Evolutionary conservation across 495 filamentous ascomycete genomes (phyloP), one percentile per base, ranked within the genome.

Genomic region (Talaromyces adpressus): DNA sequence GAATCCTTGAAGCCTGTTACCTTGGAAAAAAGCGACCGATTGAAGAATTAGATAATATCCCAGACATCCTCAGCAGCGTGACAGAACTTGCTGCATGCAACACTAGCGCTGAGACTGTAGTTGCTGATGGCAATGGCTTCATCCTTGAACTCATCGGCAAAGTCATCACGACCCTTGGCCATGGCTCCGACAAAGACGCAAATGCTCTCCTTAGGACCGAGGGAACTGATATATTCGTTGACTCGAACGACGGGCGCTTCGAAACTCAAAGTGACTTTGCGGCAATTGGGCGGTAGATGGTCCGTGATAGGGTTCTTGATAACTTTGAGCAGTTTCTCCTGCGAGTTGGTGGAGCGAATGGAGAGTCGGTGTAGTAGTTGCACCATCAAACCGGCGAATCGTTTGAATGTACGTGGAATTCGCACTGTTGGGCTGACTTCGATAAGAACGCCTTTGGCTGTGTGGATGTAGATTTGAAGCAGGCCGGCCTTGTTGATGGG

Each of bases 41-140:
- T 39, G 27, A 36, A 11, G 6, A 36, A 47, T 77, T 84, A 98
- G 68, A 97, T 84, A 66, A 98, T 91, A 68, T 92, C 87, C 94
- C 94, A 98, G 47, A 88, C 87, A 72, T 98, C 94, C 76, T 98
- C 94, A 30, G 92, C 94, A 53, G 94, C 94, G 75, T 98, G 94
- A 78, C 94, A 97, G 80, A 98, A 97, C 77, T 97, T 98, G 81
- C 92, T 95, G 81, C 94, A 98, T 36, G 94, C 94, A 32, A 98
- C 93, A 79, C 92, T 96, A 54, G 94, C 94, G 70, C 91, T 95
- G 53, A 98, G 82, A 75, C 91, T 96, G 85, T 89, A 98, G 75
- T 97, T 96, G 79, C 94, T 97, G 77, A 98, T 97, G 68, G 91
- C 89, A 77, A 98, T 97, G 67, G 93, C 88, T 73, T 98, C 94